phyloP scores from a whole-genome alignment of 2,329 filamentous ascomycete species.

The Fusarium protoensiforme region DNA sequence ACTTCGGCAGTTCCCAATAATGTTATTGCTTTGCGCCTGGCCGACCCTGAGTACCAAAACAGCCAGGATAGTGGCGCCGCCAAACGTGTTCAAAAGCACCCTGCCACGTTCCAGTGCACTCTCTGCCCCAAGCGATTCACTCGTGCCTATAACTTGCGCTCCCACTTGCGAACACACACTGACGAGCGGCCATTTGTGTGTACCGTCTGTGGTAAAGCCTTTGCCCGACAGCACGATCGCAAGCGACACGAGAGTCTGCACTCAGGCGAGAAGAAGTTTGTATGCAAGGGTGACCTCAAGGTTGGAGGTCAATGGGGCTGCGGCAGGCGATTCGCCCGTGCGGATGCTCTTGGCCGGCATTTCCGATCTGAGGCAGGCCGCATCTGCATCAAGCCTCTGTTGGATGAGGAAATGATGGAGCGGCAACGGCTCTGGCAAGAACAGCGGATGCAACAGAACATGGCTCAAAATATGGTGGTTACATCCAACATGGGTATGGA shows the following conservation, averaged over 20 bases:
- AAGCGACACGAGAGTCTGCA: slow-evolving; percentile 97
- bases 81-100: slow-evolving; percentile 96
- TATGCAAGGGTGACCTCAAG: slow-evolving; percentile 92
- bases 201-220: slow-evolving; percentile 95
- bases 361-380: slow-evolving; percentile 96
- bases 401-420: slow-evolving; percentile 92
- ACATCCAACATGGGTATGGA: slow-evolving; percentile 68
- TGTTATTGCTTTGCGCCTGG: slow-evolving; percentile 85
- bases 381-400: slow-evolving; percentile 95
- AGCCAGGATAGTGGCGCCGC: slow-evolving; percentile 68
- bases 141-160: slow-evolving; percentile 94
- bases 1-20: slow-evolving; percentile 72
- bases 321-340: slow-evolving; percentile 90
- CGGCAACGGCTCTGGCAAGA: slow-evolving; percentile 80
- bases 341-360: slow-evolving; percentile 92
- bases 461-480: slow-evolving; percentile 69
- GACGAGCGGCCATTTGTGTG: slow-evolving; percentile 98
- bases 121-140: slow-evolving; percentile 97
- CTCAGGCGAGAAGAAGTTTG: slow-evolving; percentile 98
- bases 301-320: slow-evolving; percentile 90
- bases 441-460: slow-evolving; percentile 74
- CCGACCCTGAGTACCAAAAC: slow-evolving; percentile 85
- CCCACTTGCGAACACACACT: slow-evolving; percentile 94
- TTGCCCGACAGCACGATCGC: slow-evolving; percentile 95
- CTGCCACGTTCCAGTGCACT: slow-evolving; percentile 94